Conservation (phyloP, 768 basidiomycete species). For the Podaxis sp. region DNA sequence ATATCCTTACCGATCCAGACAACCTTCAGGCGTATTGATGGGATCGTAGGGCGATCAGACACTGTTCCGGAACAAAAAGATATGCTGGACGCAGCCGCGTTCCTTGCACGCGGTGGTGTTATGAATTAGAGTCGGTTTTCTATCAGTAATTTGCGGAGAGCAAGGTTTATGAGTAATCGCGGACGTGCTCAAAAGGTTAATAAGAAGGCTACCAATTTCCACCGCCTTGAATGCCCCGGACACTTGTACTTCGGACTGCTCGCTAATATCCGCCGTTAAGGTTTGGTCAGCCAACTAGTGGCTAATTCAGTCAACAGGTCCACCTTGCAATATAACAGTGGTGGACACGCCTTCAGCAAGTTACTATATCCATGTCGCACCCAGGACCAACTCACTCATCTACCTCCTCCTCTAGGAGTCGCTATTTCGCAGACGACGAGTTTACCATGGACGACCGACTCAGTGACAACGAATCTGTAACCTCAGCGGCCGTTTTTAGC, state of each 20-base stretch:
- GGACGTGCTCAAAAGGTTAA: neutral
- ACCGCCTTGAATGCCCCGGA: neutral
- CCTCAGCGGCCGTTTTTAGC: slow-evolving; percentile 12
- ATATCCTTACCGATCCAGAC: neutral
- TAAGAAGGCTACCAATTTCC: neutral
- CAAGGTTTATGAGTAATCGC: slow-evolving; percentile 4
- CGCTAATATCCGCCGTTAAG: slow-evolving; percentile 13
- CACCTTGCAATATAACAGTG: slow-evolving; percentile 3
- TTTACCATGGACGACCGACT: slow-evolving; percentile 6
- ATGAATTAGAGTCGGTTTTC: neutral
- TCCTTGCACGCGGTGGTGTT: neutral
- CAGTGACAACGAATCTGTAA: slow-evolving; percentile 9
- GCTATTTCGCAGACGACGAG: slow-evolving; percentile 9
- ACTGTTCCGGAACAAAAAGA: neutral
- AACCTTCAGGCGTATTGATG: neutral
- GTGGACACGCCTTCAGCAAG: slow-evolving; percentile 3
- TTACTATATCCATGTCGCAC: slow-evolving; percentile 3
- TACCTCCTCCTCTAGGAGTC: neutral
- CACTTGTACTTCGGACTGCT: slow-evolving; percentile 1
- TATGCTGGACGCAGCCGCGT: neutral
- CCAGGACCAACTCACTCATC: neutral
- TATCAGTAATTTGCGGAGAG: neutral
- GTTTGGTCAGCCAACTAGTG: slow-evolving; percentile 10
- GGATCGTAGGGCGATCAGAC: neutral
- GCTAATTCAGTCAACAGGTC: slow-evolving; percentile 10